Evolutionary conservation across 352 stramenopile genomes (phyloP), one percentile per base, ranked within the genome.

Genomic region (Globisporangium echinulatum): DNA sequence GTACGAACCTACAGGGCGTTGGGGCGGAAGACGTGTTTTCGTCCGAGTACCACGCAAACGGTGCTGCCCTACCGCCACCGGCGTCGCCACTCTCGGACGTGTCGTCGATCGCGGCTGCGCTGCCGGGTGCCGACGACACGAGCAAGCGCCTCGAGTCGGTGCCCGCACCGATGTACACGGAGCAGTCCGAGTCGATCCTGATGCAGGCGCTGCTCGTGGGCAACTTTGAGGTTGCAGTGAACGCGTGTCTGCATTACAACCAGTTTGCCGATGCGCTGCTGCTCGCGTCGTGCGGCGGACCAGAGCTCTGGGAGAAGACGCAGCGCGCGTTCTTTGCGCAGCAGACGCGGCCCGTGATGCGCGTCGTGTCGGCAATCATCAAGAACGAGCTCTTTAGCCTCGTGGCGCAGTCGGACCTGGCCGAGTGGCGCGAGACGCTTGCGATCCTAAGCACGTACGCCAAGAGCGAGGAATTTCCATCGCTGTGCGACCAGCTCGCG

Each of bases 171-270:
- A 67, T 90, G 46, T 95, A 94, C 71, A 95, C 90, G 11, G 80
- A 91, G 60, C 77, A 95, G 55, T 97, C 93, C 13, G 92, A 98
- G 63, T 90, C 73, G 53, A 90, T 85, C 17, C 77, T 99, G 43
- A 98, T 98, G 79, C 79, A 97, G 66, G 92, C 96, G 2, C 73
- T 99, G 19, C 71, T 99, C 7, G 96, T 99, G 6, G 97, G 97
- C 44, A 98, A 99, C 75, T 99, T 99, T 66, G 94, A 98, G 63
- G 92, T 97, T 6, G 97, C 97, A 0, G 96, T 99, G 10, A 97
- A 99, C 70, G 97, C 85, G 70, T 99, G 96, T 59, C 87, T 99
- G 59, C 79, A 85, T 44, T 97, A 97, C 64, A 95, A 97, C 46
- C 95, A 98, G 65, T 87, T 98, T 62, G 94, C 96, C 0, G 97